Conservation (phyloP, 2,329 filamentous ascomycete genomes). For the Penicillium brasilianum region DNA sequence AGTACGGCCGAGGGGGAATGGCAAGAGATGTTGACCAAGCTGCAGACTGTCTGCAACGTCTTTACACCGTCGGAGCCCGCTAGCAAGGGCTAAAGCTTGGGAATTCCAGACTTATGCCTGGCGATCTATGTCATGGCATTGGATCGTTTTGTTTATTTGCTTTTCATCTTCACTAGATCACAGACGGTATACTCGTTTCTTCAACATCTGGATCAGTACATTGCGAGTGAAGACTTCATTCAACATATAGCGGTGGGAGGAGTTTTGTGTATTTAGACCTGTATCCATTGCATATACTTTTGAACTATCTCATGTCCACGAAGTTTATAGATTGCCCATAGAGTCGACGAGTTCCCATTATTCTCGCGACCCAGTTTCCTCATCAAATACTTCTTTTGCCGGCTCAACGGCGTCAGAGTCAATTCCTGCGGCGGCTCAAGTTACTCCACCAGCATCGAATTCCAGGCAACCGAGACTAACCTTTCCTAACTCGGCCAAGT, state of each 20-base stretch:
- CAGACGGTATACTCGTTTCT: constrained; percentile 23
- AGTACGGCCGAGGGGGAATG: constrained; percentile 81
- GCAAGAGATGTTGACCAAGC: constrained; percentile 86
- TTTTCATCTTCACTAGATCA: constrained; percentile 14
- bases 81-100: neutral
- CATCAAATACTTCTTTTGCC: too few species aligned
- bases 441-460: neutral
- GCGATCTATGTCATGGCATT: neutral
- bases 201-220: constrained; percentile 36
- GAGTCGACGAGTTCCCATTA: neutral
- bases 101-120: neutral
- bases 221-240: constrained; percentile 30
- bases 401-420: too few species aligned
- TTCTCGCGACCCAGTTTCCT: neutral
- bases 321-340: too few species aligned
- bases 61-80: constrained; percentile 40
- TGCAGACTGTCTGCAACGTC: constrained; percentile 54
- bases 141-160: constrained; percentile 6
- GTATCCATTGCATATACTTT: neutral
- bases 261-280: constrained; percentile 9
- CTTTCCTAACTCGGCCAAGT: neutral
- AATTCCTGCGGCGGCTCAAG: neutral
- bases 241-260: constrained; percentile 39
- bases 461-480: neutral
- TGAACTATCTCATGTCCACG: neutral